Conservation (phyloP, 2,329 filamentous ascomycete species). For the Pseudogymnoascus sp. region DNA sequence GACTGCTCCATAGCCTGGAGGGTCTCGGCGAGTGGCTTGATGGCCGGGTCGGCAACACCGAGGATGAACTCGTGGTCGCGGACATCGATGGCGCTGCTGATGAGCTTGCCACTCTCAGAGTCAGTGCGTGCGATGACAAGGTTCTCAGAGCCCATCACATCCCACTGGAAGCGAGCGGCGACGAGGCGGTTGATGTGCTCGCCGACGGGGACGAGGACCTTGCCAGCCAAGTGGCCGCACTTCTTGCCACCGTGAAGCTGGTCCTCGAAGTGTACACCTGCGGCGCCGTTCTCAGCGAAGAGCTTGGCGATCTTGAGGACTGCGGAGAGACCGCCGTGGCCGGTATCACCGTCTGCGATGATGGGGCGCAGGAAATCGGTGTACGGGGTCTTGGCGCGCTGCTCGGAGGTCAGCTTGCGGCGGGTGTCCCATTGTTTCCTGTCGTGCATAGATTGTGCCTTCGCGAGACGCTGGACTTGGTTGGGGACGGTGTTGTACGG, state of each 20-base stretch:
- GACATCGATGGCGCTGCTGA: slow-evolving; percentile 85
- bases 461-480: slow-evolving; percentile 91
- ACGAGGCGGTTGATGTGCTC: slow-evolving; percentile 95
- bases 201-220: slow-evolving; percentile 85
- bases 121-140: slow-evolving; percentile 92
- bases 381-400: slow-evolving; percentile 72
- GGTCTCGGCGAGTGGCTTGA: slow-evolving; percentile 76
- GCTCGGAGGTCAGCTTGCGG: slow-evolving; percentile 64
- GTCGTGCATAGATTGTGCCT: slow-evolving; percentile 95
- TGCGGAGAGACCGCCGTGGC: slow-evolving; percentile 84
- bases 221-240: slow-evolving; percentile 92
- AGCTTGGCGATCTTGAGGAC: slow-evolving; percentile 95
- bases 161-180: slow-evolving; percentile 93
- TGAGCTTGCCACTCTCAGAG: slow-evolving; percentile 83
- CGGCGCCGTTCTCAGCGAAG: slow-evolving; percentile 94
- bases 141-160: slow-evolving; percentile 94
- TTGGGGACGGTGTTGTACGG: slow-evolving; percentile 98
- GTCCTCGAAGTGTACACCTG: slow-evolving; percentile 95
- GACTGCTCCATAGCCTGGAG: slow-evolving; percentile 81
- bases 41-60: slow-evolving; percentile 65
- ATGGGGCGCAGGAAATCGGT: slow-evolving; percentile 91
- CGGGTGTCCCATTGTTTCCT: slow-evolving; percentile 87
- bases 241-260: slow-evolving; percentile 98
- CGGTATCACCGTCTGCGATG: slow-evolving; percentile 92
- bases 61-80: slow-evolving; percentile 97